phyloP scores from a whole-genome alignment of 2,329 filamentous ascomycete genomes.

The Colletotrichum eremochloae region DNA sequence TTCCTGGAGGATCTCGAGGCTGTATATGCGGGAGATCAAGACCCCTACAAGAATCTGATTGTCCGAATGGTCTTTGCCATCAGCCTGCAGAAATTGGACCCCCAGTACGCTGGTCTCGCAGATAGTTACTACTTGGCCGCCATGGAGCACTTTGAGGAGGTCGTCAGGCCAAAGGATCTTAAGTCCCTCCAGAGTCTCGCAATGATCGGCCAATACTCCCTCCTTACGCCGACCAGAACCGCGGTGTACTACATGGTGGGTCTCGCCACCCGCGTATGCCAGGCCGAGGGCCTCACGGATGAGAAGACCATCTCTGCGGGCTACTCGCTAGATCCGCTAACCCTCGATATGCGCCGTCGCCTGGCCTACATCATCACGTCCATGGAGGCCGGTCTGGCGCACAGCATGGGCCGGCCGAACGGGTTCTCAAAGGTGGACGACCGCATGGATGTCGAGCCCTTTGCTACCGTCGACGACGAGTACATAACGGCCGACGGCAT shows the following conservation, averaged over 20 bases:
- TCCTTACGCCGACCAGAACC: slow-evolving; percentile 91
- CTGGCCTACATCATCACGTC: slow-evolving; percentile 89
- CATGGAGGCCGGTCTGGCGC: slow-evolving; percentile 90
- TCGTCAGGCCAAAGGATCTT: slow-evolving; percentile 89
- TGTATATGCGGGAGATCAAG: slow-evolving; percentile 81
- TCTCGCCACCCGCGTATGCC: slow-evolving; percentile 86
- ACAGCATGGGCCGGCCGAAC: slow-evolving; percentile 88
- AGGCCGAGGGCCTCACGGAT: slow-evolving; percentile 88
- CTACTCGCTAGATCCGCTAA: slow-evolving; percentile 75
- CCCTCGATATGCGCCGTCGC: slow-evolving; percentile 89
- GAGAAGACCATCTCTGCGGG: slow-evolving; percentile 86
- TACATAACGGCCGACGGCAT: slow-evolving; percentile 86
- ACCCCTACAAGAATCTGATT: slow-evolving; percentile 89
- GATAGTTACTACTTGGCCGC: slow-evolving; percentile 96
- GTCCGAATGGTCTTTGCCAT: slow-evolving; percentile 94
- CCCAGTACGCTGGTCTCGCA: slow-evolving; percentile 90
- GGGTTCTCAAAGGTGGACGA: slow-evolving; percentile 87
- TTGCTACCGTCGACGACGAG: slow-evolving; percentile 83
- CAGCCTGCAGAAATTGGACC: slow-evolving; percentile 91
- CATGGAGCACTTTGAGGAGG: slow-evolving; percentile 84
- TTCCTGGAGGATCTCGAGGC: slow-evolving; percentile 83
- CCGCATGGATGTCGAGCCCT: slow-evolving; percentile 87
- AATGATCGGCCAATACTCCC: slow-evolving; percentile 90
- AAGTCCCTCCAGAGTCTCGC: slow-evolving; percentile 91
- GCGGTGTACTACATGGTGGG: slow-evolving; percentile 95